A percentile compares a stretch with the other conserved stretches of the same genome.
phyloP scores from a whole-genome alignment of 1,139 yeast genomes.

The Lizanozyma gosingica region DNA sequence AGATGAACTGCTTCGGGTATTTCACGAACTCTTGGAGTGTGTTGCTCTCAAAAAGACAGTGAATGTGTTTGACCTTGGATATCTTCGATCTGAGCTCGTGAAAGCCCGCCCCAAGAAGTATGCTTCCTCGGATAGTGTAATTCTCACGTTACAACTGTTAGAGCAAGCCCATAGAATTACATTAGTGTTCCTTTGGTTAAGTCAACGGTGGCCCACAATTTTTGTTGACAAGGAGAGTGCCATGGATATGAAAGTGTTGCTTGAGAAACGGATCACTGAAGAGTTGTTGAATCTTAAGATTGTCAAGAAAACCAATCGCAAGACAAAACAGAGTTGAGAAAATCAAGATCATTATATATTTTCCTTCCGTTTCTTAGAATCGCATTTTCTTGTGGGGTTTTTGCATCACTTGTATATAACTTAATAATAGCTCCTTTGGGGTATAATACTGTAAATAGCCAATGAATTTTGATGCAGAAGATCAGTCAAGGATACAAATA shows the following conservation, averaged over 20 bases:
- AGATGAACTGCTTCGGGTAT: neutral
- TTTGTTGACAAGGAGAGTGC: conserved; percentile 77
- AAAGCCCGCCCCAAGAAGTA: conserved; percentile 13
- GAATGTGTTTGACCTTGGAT: conserved; percentile 35
- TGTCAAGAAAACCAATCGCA: conserved; percentile 3
- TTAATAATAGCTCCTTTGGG: too few species aligned
- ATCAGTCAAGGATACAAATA: too few species aligned
- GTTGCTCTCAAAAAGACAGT: conserved; percentile 14
- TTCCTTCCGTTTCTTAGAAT: too few species aligned
- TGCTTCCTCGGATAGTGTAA: conserved; percentile 15
- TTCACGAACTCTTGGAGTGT: neutral
- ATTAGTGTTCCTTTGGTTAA: conserved; percentile 73
- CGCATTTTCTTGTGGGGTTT: too few species aligned
- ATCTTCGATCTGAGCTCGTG: conserved; percentile 25
- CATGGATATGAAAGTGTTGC: conserved; percentile 50
- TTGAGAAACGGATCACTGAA: conserved; percentile 59
- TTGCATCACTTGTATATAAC: too few species aligned
- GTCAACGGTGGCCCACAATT: conserved; percentile 76
- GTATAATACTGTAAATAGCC: too few species aligned
- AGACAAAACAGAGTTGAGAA: neutral
- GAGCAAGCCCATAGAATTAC: conserved; percentile 67
- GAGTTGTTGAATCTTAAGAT: conserved; percentile 40
- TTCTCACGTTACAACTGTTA: conserved; percentile 37
- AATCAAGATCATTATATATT: too few species aligned
- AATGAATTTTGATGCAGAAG: too few species aligned